These are phyloP conservation scores for Prunella vulgaris DNA, from an alignment of 257 asterid genomes.

Conservation along the genomic window DNA sequence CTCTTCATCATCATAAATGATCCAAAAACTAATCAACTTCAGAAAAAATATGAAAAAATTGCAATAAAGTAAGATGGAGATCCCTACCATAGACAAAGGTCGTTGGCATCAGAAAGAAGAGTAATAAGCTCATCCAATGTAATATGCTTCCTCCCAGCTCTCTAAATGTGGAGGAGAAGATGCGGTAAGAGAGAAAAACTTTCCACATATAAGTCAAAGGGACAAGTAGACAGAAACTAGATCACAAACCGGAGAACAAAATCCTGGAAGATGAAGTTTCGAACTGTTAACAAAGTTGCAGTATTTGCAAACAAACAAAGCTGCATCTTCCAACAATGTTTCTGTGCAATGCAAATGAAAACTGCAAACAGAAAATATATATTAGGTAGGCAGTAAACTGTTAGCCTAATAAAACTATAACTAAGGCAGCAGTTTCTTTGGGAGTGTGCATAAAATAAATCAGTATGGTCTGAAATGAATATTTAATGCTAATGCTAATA, in stretches of 20 bases:
- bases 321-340: constrained; percentile 33
- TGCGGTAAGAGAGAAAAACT: constrained; percentile 22
- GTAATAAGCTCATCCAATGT: constrained; percentile 45
- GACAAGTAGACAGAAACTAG: constrained; percentile 1
- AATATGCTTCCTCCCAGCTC: constrained; percentile 47
- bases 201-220: constrained; percentile 1
- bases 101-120: constrained; percentile 59
- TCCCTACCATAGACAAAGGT: constrained; percentile 64
- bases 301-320: constrained; percentile 42
- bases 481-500: constrained; percentile 3
- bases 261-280: constrained; percentile 45
- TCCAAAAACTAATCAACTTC: background rate
- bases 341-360: constrained; percentile 58
- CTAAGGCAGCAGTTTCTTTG: background rate
- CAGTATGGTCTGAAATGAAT: background rate
- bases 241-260: constrained; percentile 51
- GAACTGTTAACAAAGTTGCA: constrained; percentile 52
- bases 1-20: background rate
- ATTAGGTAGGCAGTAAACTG: constrained; percentile 13
- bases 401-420: background rate
- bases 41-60: background rate
- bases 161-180: constrained; percentile 40
- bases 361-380: constrained; percentile 38
- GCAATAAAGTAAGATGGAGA: constrained; percentile 14
- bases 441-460: background rate